Evolutionary conservation across 2,329 filamentous ascomycete genomes (phyloP).

Genomic region (Penicillium verrucosum): DNA sequence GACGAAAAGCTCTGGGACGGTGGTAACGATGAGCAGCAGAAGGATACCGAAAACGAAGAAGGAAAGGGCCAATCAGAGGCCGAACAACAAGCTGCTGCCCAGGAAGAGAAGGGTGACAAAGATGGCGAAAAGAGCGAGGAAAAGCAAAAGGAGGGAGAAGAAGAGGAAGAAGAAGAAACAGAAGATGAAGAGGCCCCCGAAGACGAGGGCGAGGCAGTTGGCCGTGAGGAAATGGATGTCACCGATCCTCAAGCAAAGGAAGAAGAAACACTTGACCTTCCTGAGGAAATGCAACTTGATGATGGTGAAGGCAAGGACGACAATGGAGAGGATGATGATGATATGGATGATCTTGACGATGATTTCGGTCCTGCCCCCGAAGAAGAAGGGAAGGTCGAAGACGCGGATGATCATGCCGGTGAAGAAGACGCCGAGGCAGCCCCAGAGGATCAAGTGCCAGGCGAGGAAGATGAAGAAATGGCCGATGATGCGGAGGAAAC

Average conservation of each 20-base stretch:
- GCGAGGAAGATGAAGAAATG: slow-evolving; percentile 37
- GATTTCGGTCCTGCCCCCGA: slow-evolving; percentile 39
- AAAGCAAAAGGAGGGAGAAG: slow-evolving; percentile 53
- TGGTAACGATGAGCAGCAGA: slow-evolving; percentile 62
- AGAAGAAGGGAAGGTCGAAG: slow-evolving; percentile 35
- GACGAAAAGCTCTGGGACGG: slow-evolving; percentile 99
- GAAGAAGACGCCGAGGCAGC: slow-evolving; percentile 32
- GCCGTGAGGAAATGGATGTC: slow-evolving; percentile 62
- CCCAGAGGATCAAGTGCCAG: slow-evolving; percentile 31
- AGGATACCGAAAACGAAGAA: slow-evolving; percentile 73
- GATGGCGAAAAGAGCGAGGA: slow-evolving; percentile 40
- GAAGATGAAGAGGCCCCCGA: slow-evolving; percentile 52
- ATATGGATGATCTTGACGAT: slow-evolving; percentile 47
- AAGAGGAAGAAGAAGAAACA: slow-evolving; percentile 55
- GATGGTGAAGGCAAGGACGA: slow-evolving; percentile 60
- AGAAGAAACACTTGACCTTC: slow-evolving; percentile 76
- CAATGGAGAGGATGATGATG: slow-evolving; percentile 42
- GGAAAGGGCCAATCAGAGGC: slow-evolving; percentile 49
- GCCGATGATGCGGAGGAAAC: slow-evolving; percentile 46
- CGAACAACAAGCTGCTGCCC: slow-evolving; percentile 60
- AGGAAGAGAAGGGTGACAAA: slow-evolving; percentile 48
- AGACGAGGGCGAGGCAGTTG: slow-evolving; percentile 61
- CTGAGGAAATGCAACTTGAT: slow-evolving; percentile 83
- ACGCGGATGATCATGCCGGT: slow-evolving; percentile 28
- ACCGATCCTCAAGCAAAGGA: slow-evolving; percentile 75